Conservation (phyloP, 768 basidiomycete genomes). For the Podaxis sp. region DNA sequence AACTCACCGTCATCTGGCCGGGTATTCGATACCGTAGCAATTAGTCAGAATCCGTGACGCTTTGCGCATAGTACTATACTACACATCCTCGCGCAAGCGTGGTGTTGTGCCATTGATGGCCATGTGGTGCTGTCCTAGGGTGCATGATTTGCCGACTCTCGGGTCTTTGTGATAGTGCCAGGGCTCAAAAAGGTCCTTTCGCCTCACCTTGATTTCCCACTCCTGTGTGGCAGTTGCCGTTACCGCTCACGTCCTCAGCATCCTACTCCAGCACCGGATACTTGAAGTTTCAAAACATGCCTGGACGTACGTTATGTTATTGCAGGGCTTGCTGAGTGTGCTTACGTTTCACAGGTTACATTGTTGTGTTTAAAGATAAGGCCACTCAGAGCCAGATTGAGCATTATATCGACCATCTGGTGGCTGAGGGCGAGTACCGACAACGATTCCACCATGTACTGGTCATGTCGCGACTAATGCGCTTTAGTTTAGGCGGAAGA, state of each 20-base stretch:
- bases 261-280: not conserved
- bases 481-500: constrained; percentile 37
- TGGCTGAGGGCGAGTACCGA: constrained; percentile 36
- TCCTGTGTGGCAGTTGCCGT: no score
- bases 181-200: no score
- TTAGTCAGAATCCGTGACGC: no score
- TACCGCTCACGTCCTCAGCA: not conserved
- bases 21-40: no score
- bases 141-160: no score
- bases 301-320: not conserved
- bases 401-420: constrained; percentile 38
- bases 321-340: not conserved
- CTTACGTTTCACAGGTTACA: constrained; percentile 38
- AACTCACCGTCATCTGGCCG: no score
- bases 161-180: no score
- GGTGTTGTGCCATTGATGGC: no score
- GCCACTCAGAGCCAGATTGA: constrained; percentile 41
- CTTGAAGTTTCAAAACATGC: not conserved
- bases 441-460: not conserved
- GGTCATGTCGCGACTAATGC: not conserved
- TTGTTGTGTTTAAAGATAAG: constrained; percentile 53
- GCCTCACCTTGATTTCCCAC: no score
- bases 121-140: no score
- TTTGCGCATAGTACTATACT: no score
- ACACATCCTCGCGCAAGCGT: no score